Evolutionary conservation across 495 filamentous ascomycete genomes (phyloP), one percentile per base, ranked within the genome.

Genomic region (Corynascus novoguineensis): DNA sequence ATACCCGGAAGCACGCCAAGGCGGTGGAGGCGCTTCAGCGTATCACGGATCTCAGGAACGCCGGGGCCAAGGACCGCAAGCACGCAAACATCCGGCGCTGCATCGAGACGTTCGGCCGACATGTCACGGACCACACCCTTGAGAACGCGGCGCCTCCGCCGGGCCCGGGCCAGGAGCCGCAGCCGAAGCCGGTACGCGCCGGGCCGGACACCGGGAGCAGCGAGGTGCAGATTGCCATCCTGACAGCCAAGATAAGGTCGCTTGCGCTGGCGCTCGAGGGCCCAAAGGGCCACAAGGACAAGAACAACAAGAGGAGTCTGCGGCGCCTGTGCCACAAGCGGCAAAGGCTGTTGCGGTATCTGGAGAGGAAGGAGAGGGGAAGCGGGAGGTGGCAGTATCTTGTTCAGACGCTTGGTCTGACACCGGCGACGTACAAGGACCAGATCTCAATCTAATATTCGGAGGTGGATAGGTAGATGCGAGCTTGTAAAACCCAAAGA

Each of bases 221-320:
- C 19, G 93, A 99, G 72, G 93, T 99, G 44, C 93, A 99, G 77
- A 90, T 92, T 60, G 92, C 90, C n/a, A 93, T 99, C 61, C 72
- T 99, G 68, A 99, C 93, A 9, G 81, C 89, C 46, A 97, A 97
- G 60, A 99, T 99, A 64, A 73, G 88, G 51, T 86, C 88, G 41
- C 70, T 97, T 48, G 83, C 86, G 31, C 75, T 84, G 58, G 77
- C 80, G 50, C 65, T 89, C 51, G 77, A 81, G 65, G 75, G 67
- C 31, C 69, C 72, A 44, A 76, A 77, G 31, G 78, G 75, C 11
- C 65, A 79, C 57, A 84, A 77, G 55, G 93, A 99, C 68, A 97
- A 93, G 76, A 81, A 90, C 63, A 97, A 96, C 73, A 96, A 93
- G 79, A 81, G 91, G 60, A 95, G 93, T 76, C 64, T 99, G 65